A percentile compares a stretch with the other conserved stretches of the same genome.
Conservation (phyloP, 768 basidiomycete species). For the Paxillus involutus region DNA sequence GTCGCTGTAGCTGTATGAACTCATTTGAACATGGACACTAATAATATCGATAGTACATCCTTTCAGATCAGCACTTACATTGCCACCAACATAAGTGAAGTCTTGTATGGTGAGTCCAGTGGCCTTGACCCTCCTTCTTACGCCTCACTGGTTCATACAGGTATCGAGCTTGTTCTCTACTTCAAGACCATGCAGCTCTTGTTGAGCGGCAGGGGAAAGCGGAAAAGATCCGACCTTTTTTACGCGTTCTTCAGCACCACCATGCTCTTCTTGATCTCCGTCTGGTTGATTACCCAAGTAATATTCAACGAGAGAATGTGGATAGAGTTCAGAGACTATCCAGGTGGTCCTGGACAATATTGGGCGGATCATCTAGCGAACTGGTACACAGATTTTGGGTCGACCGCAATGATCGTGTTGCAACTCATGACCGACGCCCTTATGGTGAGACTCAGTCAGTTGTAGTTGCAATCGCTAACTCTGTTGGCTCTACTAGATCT, state of each 20-base stretch:
- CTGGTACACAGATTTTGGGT: not conserved
- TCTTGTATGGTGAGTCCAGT: conserved; percentile 22
- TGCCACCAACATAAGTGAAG: conserved; percentile 23
- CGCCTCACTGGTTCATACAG: conserved; percentile 3
- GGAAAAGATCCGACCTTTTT: conserved; percentile 3
- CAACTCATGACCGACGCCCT: conserved; percentile 37
- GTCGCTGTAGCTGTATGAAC: too few species aligned
- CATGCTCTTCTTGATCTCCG: conserved; percentile 28
- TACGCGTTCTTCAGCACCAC: conserved; percentile 25
- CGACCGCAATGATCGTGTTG: too few species aligned
- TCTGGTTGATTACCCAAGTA: conserved; percentile 22
- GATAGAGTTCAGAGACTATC: conserved; percentile 29
- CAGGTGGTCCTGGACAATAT: conserved; percentile 37
- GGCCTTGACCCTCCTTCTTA: too few species aligned
- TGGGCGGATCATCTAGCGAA: conserved; percentile 22
- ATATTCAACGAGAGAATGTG: conserved; percentile 34
- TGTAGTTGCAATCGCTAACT: not conserved
- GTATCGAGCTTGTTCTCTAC: conserved; percentile 25
- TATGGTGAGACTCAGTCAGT: conserved; percentile 29
- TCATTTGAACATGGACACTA: not conserved
- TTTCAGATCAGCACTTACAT: conserved; percentile 18
- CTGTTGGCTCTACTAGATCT: conserved; percentile 30
- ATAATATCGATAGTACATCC: conserved; percentile 2
- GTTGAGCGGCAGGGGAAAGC: conserved; percentile 2
- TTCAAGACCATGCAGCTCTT: conserved; percentile 22